Conservation (phyloP, 176 grass and related monocot genomes). For the Canna indica region DNA sequence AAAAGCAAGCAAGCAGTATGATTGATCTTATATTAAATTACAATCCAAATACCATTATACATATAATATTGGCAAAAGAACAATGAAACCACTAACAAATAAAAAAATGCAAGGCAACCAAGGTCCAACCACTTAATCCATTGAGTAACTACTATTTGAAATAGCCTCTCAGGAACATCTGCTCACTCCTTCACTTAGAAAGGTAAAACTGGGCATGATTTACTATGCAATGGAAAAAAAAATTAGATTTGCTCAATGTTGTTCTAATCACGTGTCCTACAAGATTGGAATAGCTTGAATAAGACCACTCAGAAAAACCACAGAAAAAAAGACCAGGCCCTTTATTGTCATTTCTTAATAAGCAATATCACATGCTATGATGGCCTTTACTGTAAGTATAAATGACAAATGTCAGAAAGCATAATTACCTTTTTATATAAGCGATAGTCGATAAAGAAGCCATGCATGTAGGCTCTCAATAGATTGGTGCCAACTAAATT, state of each 20-base stretch:
- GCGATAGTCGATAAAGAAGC: slow-evolving; percentile 54
- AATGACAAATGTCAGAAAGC: not conserved
- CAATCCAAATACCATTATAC: too few species aligned
- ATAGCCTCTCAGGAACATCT: too few species aligned
- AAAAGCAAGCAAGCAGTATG: too few species aligned
- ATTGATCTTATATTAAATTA: too few species aligned
- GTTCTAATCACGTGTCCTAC: not conserved
- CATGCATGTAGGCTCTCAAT: slow-evolving; percentile 62
- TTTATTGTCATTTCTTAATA: not conserved
- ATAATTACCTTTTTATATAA: slow-evolving; percentile 76
- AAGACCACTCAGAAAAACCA: not conserved
- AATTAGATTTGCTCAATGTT: not conserved
- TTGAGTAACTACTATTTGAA: too few species aligned
- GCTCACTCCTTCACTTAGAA: too few species aligned
- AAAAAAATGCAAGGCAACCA: too few species aligned
- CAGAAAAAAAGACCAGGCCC: not conserved
- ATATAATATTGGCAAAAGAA: too few species aligned
- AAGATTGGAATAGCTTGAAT: not conserved
- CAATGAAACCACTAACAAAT: too few species aligned
- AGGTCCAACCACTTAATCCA: too few species aligned
- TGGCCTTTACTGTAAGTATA: not conserved
- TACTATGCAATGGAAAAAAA: too few species aligned
- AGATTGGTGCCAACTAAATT: slow-evolving; percentile 54
- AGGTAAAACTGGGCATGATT: too few species aligned
- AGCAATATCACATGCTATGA: not conserved